Evolutionary conservation across 345 rosid genomes (phyloP), one percentile per base, ranked within the genome.

Genomic region (Balakata baccata): DNA sequence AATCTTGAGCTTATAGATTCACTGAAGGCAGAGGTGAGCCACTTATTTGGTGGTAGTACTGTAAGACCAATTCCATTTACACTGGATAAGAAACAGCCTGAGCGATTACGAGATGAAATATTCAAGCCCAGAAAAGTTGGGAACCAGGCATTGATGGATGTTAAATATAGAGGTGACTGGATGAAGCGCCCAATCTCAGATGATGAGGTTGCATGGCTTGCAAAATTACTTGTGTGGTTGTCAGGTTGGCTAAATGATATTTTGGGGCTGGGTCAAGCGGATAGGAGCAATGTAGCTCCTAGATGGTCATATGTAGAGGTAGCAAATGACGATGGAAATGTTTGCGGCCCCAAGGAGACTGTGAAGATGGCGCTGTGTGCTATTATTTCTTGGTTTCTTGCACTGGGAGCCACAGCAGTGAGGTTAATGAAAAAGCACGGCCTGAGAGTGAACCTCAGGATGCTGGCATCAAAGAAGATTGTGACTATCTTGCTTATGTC

Each of bases 141-240:
- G 14, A 82, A 78, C 72, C 73, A 76, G 79, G 74, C 85, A 39
- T 71, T 73, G 69, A 74, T 75, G 16, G 71, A 78, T 38, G 57
- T 85, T 72, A 84, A 82, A 72, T 92, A 88, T 85, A 88, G 88
- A 79, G 97, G 97, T 34, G 97, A 94, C 72, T 84, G 92, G 93
- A 90, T 94, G 95, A 89, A 80, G 68, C 94, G 95, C 13, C 98
- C 98, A 0, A 77, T 86, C 56, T 94, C 98, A 2, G 82, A 84
- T 17, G 89, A 90, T 52, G 98, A 92, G 82, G 82, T 94, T 45
- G 90, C 85, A 47, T 94, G 92, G 97, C 87, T 94, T 43, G 97
- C 87, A 7, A 89, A 87, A 72, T 64, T 87, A 71, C 85, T 94
- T 16, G 84, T 94, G 70, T 79, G 74, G 82, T 76, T 88, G 37